A percentile compares a stretch with the other conserved stretches of the same genome.
phyloP scores from a whole-genome alignment of 148 eudicot species.

The Amaranthus palmeri region DNA sequence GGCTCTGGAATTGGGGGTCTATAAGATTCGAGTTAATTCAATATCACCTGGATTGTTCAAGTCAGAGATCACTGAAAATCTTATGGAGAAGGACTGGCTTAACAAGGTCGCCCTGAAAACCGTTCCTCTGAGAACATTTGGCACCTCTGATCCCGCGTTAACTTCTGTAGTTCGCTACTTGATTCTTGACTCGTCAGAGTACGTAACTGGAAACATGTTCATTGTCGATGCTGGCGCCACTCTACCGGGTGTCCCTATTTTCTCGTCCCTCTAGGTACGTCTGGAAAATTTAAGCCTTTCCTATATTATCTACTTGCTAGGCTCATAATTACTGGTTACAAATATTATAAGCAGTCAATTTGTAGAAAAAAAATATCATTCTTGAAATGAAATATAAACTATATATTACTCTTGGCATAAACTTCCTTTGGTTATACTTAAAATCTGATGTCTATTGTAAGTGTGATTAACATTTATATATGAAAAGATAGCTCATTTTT shows the following conservation, averaged over 20 bases:
- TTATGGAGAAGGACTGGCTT: slow-evolving; percentile 57
- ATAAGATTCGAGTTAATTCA: slow-evolving; percentile 56
- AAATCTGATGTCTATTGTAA: no score
- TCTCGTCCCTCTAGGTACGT: slow-evolving; percentile 49
- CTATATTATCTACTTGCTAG: not conserved
- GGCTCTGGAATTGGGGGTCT: slow-evolving; percentile 55
- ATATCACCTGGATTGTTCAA: slow-evolving; percentile 60
- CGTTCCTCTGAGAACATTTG: slow-evolving; percentile 37
- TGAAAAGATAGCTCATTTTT: no score
- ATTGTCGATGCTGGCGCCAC: slow-evolving; percentile 58
- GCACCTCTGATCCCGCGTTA: slow-evolving; percentile 57
- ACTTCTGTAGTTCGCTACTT: slow-evolving; percentile 57
- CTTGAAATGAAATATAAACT: not conserved
- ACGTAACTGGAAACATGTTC: slow-evolving; percentile 61
- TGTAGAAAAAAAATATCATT: not conserved
- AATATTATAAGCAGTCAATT: not conserved
- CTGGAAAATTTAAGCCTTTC: not conserved
- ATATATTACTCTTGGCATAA: no score
- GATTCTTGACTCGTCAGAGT: slow-evolving; percentile 52
- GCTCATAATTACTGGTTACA: not conserved
- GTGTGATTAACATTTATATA: no score
- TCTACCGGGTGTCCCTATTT: slow-evolving; percentile 62
- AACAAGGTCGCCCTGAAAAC: slow-evolving; percentile 36
- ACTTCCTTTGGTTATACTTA: no score
- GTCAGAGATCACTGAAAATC: slow-evolving; percentile 61